Evolutionary conservation across 2,329 filamentous ascomycete species (phyloP).

Genomic region (Fusarium sp.): DNA sequence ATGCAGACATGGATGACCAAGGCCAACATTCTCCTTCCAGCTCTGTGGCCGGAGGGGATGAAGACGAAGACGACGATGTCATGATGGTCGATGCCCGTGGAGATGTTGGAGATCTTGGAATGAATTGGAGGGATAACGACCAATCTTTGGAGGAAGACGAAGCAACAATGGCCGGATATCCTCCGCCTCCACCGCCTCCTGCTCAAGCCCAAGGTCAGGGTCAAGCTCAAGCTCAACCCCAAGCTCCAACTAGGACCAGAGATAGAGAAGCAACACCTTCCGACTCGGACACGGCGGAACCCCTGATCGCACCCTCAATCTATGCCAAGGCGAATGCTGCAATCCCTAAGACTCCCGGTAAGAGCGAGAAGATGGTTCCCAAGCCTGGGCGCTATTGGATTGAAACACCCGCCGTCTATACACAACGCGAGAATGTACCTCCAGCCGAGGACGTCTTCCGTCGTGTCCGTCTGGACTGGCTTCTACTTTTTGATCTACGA

Average conservation of each 20-base stretch:
- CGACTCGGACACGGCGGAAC: slow-evolving; percentile 78
- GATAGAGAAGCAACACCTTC: slow-evolving; percentile 78
- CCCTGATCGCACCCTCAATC: slow-evolving; percentile 73
- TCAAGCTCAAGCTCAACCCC: slow-evolving; percentile 48
- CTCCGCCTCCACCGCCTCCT: slow-evolving; percentile 75
- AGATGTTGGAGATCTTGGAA: slow-evolving; percentile 62
- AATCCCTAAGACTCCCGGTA: slow-evolving; percentile 86
- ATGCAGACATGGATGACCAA: slow-evolving; percentile 60
- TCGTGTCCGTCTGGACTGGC: slow-evolving; percentile 90
- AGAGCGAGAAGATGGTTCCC: slow-evolving; percentile 64
- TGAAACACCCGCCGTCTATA: slow-evolving; percentile 81
- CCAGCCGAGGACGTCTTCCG: slow-evolving; percentile 90
- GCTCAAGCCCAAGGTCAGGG: slow-evolving; percentile 60
- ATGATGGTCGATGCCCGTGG: slow-evolving; percentile 70
- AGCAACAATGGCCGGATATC: slow-evolving; percentile 83
- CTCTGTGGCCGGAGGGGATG: slow-evolving; percentile 58
- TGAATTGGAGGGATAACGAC: slow-evolving; percentile 70
- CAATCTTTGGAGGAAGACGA: slow-evolving; percentile 82
- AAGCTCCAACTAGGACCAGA: slow-evolving; percentile 60
- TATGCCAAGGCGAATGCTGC: slow-evolving; percentile 77
- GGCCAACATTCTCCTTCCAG: slow-evolving; percentile 55
- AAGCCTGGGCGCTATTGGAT: slow-evolving; percentile 88
- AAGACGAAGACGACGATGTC: slow-evolving; percentile 69
- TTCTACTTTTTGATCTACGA: slow-evolving; percentile 93
- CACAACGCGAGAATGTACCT: slow-evolving; percentile 72